These are phyloP conservation scores for Kodamaea restingae DNA, from an alignment of 805 yeast species.

Conservation along the genomic window DNA sequence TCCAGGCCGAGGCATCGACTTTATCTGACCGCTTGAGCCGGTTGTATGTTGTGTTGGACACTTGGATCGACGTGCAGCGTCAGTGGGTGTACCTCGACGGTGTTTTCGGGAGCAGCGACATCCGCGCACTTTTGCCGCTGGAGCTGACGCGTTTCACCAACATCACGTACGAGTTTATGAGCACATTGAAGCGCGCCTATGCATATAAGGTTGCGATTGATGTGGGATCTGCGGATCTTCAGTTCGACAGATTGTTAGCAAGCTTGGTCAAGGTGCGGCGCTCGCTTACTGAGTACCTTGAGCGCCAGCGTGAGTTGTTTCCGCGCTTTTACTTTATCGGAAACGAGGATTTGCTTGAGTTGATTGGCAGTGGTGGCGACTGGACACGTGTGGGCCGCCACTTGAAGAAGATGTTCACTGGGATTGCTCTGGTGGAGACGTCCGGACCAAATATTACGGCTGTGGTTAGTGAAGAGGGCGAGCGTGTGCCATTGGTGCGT, in stretches of 20 bases:
- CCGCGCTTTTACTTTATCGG: conserved; percentile 87
- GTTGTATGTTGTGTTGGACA: conserved; percentile 50
- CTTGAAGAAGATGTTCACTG: conserved; percentile 68
- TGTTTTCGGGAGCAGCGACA: conserved; percentile 61
- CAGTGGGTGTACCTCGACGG: conserved; percentile 87
- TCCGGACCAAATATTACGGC: conserved; percentile 37
- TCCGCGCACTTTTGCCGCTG: conserved; percentile 59
- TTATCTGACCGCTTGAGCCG: conserved; percentile 56
- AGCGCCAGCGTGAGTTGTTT: conserved; percentile 68
- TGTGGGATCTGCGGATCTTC: conserved; percentile 48
- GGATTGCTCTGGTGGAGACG: conserved; percentile 46
- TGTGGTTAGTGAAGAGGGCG: conserved; percentile 65
- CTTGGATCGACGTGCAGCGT: conserved; percentile 83
- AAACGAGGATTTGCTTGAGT: conserved; percentile 81
- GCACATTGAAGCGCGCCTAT: conserved; percentile 46
- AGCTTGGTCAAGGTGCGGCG: conserved; percentile 55
- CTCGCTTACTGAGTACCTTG: conserved; percentile 74
- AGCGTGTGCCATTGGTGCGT: conserved; percentile 39
- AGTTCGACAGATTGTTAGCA: conserved; percentile 49
- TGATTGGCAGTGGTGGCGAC: conserved; percentile 64
- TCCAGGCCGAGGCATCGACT: conserved; percentile 52
- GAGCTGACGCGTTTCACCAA: conserved; percentile 66
- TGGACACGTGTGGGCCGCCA: conserved; percentile 50
- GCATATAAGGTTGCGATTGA: conserved; percentile 54
- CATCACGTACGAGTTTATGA: conserved; percentile 58